A percentile compares a stretch with the other conserved stretches of the same genome.
Conservation (phyloP, 345 rosid species). For the Corchorus olitorius region DNA sequence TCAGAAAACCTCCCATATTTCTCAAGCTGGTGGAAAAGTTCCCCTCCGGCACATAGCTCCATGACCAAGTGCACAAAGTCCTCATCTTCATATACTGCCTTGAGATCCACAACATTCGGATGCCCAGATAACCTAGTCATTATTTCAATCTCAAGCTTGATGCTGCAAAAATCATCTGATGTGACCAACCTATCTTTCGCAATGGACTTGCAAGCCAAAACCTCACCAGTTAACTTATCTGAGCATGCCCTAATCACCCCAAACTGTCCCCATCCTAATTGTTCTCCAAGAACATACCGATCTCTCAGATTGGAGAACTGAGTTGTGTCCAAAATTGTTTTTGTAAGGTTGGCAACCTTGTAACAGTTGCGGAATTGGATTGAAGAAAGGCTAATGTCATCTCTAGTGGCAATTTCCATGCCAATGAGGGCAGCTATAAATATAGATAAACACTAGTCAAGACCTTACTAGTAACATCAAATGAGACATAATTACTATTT, state of each 20-base stretch:
- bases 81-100: conserved; percentile 73
- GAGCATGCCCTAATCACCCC: conserved; percentile 78
- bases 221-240: conserved; percentile 53
- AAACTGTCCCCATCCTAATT: conserved; percentile 82
- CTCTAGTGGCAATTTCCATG: conserved; percentile 49
- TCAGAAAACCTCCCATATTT: conserved; percentile 66
- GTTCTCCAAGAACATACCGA: conserved; percentile 62
- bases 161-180: conserved; percentile 46
- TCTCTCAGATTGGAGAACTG: conserved; percentile 62
- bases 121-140: conserved; percentile 63
- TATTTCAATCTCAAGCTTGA: conserved; percentile 66
- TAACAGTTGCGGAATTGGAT: conserved; percentile 42
- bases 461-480: conserved; percentile 14
- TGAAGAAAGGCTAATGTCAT: conserved; percentile 32
- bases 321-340: conserved; percentile 55
- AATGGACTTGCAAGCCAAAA: conserved; percentile 67
- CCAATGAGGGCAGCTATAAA: conserved; percentile 32
- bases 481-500: conserved; percentile 22
- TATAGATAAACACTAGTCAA: conserved; percentile 17
- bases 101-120: conserved; percentile 62
- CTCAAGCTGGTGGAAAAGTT: conserved; percentile 63
- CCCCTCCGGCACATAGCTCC: conserved; percentile 82
- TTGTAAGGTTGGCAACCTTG: conserved; percentile 44
- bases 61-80: conserved; percentile 63
- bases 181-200: conserved; percentile 59